A percentile compares a stretch with the other conserved stretches of the same genome.
Evolutionary conservation across 2,329 filamentous ascomycete species (phyloP).

Genomic region (Albifimbria verrucaria): DNA sequence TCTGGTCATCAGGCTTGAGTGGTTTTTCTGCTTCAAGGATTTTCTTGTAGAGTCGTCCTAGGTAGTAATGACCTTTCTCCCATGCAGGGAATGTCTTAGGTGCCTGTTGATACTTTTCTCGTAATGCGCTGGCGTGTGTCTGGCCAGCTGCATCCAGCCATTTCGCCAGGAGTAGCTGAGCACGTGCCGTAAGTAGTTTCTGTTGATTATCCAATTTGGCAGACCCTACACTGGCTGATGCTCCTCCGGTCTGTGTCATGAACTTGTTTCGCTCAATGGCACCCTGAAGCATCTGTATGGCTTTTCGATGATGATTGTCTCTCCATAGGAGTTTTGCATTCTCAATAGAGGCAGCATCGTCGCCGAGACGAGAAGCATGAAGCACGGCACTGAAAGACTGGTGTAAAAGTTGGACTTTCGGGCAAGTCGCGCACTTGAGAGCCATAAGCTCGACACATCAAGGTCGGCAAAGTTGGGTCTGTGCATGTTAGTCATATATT

Average conservation of each 20-base stretch:
- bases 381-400: slow-evolving; percentile 93
- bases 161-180: slow-evolving; percentile 86
- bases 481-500: slow-evolving; percentile 4
- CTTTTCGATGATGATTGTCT: slow-evolving; percentile 89
- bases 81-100: slow-evolving; percentile 68
- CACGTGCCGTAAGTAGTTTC: slow-evolving; percentile 66
- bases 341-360: slow-evolving; percentile 87
- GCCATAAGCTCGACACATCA: slow-evolving; percentile 81
- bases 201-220: slow-evolving; percentile 44
- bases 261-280: slow-evolving; percentile 83
- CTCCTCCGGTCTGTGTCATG: slow-evolving; percentile 44
- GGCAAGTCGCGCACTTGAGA: slow-evolving; percentile 79
- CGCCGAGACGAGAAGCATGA: slow-evolving; percentile 79
- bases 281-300: slow-evolving; percentile 84
- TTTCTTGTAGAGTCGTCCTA: slow-evolving; percentile 97
- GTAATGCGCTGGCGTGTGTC: slow-evolving; percentile 76
- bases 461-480: slow-evolving; percentile 62
- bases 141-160: slow-evolving; percentile 97
- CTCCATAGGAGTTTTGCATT: slow-evolving; percentile 92
- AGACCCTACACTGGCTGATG: slow-evolving; percentile 27
- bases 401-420: slow-evolving; percentile 77
- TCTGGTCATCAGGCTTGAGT: slow-evolving; percentile 73
- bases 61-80: slow-evolving; percentile 97
- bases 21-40: slow-evolving; percentile 84
- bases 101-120: slow-evolving; percentile 79